Conservation (phyloP, 441 rosid species). For the Syzygium malaccense region DNA sequence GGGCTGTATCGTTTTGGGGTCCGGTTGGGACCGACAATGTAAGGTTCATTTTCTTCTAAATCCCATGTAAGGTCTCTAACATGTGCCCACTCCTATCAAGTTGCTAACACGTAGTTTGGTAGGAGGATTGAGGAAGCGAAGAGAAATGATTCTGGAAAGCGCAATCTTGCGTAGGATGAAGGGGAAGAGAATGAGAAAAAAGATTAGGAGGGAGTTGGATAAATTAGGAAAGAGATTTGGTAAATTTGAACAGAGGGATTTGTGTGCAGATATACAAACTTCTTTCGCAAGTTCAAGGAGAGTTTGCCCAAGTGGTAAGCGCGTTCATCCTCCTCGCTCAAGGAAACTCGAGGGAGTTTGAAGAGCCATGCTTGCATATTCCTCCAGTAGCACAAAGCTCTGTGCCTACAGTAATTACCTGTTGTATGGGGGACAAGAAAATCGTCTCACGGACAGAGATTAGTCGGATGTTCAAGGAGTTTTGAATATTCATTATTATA, state of each 20-base stretch:
- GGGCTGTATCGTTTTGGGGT: neutral
- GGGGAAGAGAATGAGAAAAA: neutral
- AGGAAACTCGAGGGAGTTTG: neutral
- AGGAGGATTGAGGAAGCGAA: neutral
- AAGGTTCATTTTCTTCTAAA: neutral
- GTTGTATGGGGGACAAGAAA: neutral
- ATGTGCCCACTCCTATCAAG: neutral
- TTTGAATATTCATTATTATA: neutral
- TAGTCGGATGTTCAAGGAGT: neutral
- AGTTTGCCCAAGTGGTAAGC: no score
- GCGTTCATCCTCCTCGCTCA: neutral
- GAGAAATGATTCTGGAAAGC: neutral
- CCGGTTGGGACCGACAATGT: neutral
- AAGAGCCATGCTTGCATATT: neutral
- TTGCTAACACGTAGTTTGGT: neutral
- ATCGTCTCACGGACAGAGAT: neutral
- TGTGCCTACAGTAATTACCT: accelerated
- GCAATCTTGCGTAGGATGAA: neutral
- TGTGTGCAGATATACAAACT: neutral
- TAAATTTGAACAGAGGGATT: neutral
- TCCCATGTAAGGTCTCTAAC: neutral
- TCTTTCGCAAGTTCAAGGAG: neutral
- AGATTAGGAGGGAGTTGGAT: neutral
- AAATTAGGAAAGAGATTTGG: neutral
- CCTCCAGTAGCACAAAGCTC: no score